A percentile compares a stretch with the other conserved stretches of the same genome.
Conservation (phyloP, 768 basidiomycete genomes). For the Tylopilus sp. region DNA sequence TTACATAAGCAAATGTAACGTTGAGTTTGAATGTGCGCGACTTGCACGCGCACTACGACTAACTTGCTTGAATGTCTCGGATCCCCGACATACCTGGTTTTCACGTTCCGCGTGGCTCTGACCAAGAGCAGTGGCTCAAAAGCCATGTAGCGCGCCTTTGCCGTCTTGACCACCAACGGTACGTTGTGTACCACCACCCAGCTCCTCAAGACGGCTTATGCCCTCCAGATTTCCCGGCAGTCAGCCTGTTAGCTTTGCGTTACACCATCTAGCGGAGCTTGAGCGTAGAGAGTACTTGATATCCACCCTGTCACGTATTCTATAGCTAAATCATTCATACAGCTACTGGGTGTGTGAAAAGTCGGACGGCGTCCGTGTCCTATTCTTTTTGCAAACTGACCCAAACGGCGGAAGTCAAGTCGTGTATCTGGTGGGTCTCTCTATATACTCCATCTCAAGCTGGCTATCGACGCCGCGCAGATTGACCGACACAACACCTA, state of each 20-base stretch:
- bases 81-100: slow-evolving; percentile 73
- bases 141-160: slow-evolving; percentile 62
- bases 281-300: slow-evolving; percentile 72
- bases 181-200: slow-evolving; percentile 18
- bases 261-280: slow-evolving; percentile 65
- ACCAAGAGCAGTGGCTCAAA: slow-evolving; percentile 66
- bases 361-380: slow-evolving; percentile 90
- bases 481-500: slow-evolving; percentile 94
- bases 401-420: slow-evolving; percentile 46
- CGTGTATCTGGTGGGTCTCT: slow-evolving; percentile 69
- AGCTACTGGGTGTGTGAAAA: slow-evolving; percentile 99
- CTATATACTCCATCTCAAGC: background rate
- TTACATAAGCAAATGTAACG: slow-evolving; percentile 20
- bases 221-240: slow-evolving; percentile 83
- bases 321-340: slow-evolving; percentile 16
- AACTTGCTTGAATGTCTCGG: slow-evolving; percentile 38
- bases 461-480: slow-evolving; percentile 39
- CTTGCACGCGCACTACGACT: background rate
- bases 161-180: slow-evolving; percentile 63
- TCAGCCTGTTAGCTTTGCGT: slow-evolving; percentile 89
- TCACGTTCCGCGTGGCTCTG: slow-evolving; percentile 50
- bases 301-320: background rate
- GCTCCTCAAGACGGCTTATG: slow-evolving; percentile 6
- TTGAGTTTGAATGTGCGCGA: background rate
- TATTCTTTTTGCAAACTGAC: slow-evolving; percentile 75